Evolutionary conservation across 2,329 filamentous ascomycete genomes (phyloP), one percentile per base, ranked within the genome.

Genomic region (Cladophialophora chaetospira): DNA sequence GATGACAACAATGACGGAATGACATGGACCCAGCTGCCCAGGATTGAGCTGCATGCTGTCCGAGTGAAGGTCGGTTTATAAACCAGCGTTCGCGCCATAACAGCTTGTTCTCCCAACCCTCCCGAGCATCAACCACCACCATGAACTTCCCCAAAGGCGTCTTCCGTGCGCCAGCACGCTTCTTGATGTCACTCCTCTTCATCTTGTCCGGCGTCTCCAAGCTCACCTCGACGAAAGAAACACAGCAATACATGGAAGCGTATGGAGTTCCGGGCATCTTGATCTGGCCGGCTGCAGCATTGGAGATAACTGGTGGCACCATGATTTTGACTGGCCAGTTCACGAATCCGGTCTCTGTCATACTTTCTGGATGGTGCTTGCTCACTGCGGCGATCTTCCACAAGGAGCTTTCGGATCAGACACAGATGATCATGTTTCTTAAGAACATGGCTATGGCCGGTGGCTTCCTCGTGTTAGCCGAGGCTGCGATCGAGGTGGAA

Each of bases 381-480:
- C 42, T 44, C 19, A 44, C 42, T 10, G 42, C 42, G 23, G n/a
- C 42, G 23, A 44, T 44, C 23, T 44, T 44, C 42, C 42, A 44
- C 42, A 44, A 13, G 9, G 42, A 44, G 19, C 23, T 44, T 23
- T 5, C 23, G 42, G 42, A 44, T 23, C 42, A 44, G 42, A 44
- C 23, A 25, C 42, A 44, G 26, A 26, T 44, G 23, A 44, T 44
- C 23, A 44, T 44, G 42, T 44, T 44, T 44, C 42, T 44, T 5
- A 44, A 44, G 13, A 44, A 44, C 42, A 44, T 44, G 42, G 42
- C 42, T 23, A 44, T 44, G 42, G 42, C 42, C 13, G 42, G 42
- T 5, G 42, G 42, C 9, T 44, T 44, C n/a, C 23, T 44, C 9
- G 42, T 44, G 42, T 23, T 44, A 10, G 42, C 42, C 8, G 42